These are phyloP conservation scores for Tolypocladium inflatum DNA, from an alignment of 2,329 filamentous ascomycete genomes.

Conservation along the genomic window DNA sequence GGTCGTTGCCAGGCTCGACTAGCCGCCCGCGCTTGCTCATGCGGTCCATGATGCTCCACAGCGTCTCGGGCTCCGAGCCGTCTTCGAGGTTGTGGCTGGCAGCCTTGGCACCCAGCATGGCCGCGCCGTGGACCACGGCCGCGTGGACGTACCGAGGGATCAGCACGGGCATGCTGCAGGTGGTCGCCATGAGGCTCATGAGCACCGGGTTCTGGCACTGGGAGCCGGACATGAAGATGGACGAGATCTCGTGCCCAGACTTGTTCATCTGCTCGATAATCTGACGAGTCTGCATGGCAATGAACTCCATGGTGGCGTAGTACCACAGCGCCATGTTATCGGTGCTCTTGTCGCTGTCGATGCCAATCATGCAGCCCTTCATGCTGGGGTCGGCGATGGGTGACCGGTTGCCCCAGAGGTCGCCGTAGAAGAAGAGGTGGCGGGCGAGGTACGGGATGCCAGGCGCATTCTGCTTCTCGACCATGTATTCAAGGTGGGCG, in stretches of 20 bases:
- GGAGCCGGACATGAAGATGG: slow-evolving; percentile 97
- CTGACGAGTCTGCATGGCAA: slow-evolving; percentile 91
- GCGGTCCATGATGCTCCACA: slow-evolving; percentile 96
- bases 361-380: slow-evolving; percentile 79
- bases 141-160: slow-evolving; percentile 92
- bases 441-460: slow-evolving; percentile 77
- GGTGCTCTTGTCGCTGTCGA: slow-evolving; percentile 77
- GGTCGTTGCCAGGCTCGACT: slow-evolving; percentile 64
- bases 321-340: slow-evolving; percentile 87
- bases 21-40: slow-evolving; percentile 91
- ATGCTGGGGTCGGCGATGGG: slow-evolving; percentile 89
- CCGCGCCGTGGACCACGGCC: slow-evolving; percentile 93
- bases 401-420: slow-evolving; percentile 93
- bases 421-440: slow-evolving; percentile 98
- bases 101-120: slow-evolving; percentile 97
- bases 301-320: slow-evolving; percentile 96
- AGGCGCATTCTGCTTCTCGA: slow-evolving; percentile 58
- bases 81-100: slow-evolving; percentile 64
- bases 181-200: slow-evolving; percentile 84
- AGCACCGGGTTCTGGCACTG: slow-evolving; percentile 94
- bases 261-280: slow-evolving; percentile 93
- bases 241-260: slow-evolving; percentile 75
- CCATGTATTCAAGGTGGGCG: slow-evolving; percentile 70
- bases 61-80: slow-evolving; percentile 64
- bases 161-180: slow-evolving; percentile 84